These are phyloP conservation scores for Syncephalastrum monosporum DNA, from an alignment of 371 early-diverging fungal genomes.

Conservation along the genomic window DNA sequence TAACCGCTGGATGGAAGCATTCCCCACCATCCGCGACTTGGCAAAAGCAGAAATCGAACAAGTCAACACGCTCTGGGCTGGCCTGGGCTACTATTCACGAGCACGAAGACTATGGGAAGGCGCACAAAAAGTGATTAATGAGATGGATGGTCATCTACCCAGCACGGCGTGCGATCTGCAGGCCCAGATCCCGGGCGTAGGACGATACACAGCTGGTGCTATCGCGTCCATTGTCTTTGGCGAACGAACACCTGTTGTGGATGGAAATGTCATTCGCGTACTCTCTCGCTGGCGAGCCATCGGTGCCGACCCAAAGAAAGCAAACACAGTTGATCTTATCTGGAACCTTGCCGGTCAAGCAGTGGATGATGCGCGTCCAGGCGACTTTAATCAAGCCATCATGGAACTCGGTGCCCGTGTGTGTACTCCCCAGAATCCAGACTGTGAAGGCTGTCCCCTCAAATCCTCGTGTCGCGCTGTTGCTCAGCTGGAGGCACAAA, in stretches of 20 bases:
- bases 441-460: constrained; percentile 69
- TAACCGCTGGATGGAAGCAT: constrained; percentile 72
- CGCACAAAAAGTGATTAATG: constrained; percentile 61
- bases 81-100: constrained; percentile 83
- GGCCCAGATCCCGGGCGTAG: constrained; percentile 74
- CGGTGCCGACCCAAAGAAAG: constrained; percentile 70
- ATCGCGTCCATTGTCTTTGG: constrained; percentile 76
- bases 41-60: constrained; percentile 70
- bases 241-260: constrained; percentile 64
- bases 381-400: constrained; percentile 81
- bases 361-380: constrained; percentile 59
- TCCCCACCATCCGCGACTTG: constrained; percentile 72
- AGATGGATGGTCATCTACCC: constrained; percentile 61
- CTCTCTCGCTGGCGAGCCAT: constrained; percentile 67
- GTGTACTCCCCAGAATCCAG: constrained; percentile 75
- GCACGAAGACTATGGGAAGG: constrained; percentile 72
- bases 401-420: constrained; percentile 86
- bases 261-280: constrained; percentile 84
- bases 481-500: constrained; percentile 37
- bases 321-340: constrained; percentile 53
- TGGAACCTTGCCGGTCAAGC: constrained; percentile 67
- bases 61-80: constrained; percentile 76
- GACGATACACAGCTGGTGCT: constrained; percentile 67
- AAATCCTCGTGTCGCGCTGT: constrained; percentile 57
- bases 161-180: constrained; percentile 55